Percentiles rank a stretch among this genome's conserved stretches.
Conservation (phyloP, 768 basidiomycete genomes). For the Sporobolomyces pararoseus region DNA sequence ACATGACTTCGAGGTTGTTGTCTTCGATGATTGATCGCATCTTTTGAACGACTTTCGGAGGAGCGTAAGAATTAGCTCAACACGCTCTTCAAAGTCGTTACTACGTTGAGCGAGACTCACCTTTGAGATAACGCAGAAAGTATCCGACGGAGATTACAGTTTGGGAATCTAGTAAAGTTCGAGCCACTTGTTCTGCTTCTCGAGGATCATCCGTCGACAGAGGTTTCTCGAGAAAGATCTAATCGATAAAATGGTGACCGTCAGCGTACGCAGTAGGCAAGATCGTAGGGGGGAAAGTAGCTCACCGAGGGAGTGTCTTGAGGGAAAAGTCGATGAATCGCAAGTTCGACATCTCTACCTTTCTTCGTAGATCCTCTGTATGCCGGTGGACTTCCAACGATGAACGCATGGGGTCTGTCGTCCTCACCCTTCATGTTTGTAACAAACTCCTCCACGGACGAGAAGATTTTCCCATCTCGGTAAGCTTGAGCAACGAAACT, state of each 20-base stretch:
- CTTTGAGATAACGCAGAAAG: slow-evolving; percentile 76
- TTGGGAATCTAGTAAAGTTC: slow-evolving; percentile 70
- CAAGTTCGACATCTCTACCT: slow-evolving; percentile 5
- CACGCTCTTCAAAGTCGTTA: too few relatives aligned
- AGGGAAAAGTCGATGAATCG: not conserved
- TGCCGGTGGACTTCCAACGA: slow-evolving; percentile 1
- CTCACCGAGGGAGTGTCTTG: not conserved
- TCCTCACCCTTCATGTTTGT: not conserved
- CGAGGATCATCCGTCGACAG: not conserved
- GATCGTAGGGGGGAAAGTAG: slow-evolving; percentile 34
- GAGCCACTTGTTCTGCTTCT: not conserved
- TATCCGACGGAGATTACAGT: slow-evolving; percentile 77
- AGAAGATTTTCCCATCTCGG: slow-evolving; percentile 60
- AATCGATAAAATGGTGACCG: too few relatives aligned
- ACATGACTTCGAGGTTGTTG: slow-evolving; percentile 87
- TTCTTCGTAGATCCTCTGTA: not conserved
- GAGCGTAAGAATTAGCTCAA: too few relatives aligned
- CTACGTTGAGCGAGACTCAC: slow-evolving; percentile 56
- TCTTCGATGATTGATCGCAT: slow-evolving; percentile 92
- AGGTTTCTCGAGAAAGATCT: slow-evolving; percentile 60
- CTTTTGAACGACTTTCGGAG: slow-evolving; percentile 69
- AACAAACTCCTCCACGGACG: slow-evolving; percentile 10
- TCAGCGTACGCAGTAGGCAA: slow-evolving; percentile 38
- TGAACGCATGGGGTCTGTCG: slow-evolving; percentile 1
- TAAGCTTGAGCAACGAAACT: slow-evolving; percentile 90